These are phyloP conservation scores for Calonectria hawksworthii DNA, from an alignment of 2,329 filamentous ascomycete genomes.

Conservation along the genomic window DNA sequence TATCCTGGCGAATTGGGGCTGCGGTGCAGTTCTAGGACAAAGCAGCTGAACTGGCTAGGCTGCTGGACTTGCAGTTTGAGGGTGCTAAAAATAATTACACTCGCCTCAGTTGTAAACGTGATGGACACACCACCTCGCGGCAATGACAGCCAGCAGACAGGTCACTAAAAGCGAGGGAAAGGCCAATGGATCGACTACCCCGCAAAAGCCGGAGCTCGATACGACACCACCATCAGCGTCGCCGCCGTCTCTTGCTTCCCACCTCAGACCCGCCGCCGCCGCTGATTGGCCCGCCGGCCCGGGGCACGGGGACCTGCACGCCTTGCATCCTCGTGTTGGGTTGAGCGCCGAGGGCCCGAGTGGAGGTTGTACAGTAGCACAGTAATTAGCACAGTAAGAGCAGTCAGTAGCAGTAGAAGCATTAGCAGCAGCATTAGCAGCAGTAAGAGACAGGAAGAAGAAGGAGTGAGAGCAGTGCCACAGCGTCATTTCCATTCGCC, in stretches of 20 bases:
- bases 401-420: no score
- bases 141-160: neutral
- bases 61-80: neutral
- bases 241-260: neutral
- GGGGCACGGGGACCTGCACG: neutral
- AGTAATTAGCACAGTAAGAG: no score
- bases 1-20: neutral
- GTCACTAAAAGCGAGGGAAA: neutral
- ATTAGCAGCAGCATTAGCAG: neutral
- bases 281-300: neutral
- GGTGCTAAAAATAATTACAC: constrained; percentile 3
- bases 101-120: neutral
- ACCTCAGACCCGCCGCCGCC: neutral
- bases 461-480: neutral
- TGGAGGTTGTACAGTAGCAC: neutral
- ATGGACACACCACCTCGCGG: neutral
- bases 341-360: constrained; percentile 8
- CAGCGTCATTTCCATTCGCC: neutral
- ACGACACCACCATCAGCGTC: neutral
- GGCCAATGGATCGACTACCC: constrained; percentile 3
- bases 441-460: neutral
- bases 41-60: neutral
- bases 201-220: constrained; percentile 1
- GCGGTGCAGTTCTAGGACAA: neutral
- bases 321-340: neutral